Percentiles rank a stretch among this genome's conserved stretches.
phyloP scores from a whole-genome alignment of 2,329 filamentous ascomycete species.

The Ceratocystis diversiconidia region DNA sequence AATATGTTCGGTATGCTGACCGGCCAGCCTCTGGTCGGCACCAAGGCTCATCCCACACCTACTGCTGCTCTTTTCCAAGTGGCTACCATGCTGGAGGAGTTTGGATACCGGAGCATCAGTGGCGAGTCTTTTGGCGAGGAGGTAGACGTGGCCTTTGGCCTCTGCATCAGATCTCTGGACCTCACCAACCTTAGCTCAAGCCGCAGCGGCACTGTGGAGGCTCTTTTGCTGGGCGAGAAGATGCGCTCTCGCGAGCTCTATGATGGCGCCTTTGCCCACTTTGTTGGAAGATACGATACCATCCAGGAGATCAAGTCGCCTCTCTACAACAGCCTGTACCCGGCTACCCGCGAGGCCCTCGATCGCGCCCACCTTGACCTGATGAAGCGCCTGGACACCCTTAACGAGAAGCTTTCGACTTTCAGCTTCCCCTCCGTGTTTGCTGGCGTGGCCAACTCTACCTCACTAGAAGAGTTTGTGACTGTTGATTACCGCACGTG shows the following conservation, averaged over 20 bases:
- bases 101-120: slow-evolving; percentile 42
- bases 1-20: slow-evolving; percentile 54
- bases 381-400: slow-evolving; percentile 52
- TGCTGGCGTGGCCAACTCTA: slow-evolving; percentile 73
- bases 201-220: slow-evolving; percentile 78
- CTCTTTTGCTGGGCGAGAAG: slow-evolving; percentile 73
- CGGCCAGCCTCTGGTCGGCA: slow-evolving; percentile 48
- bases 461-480: slow-evolving; percentile 60
- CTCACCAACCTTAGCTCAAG: slow-evolving; percentile 70
- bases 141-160: slow-evolving; percentile 51
- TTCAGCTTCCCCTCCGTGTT: slow-evolving; percentile 90
- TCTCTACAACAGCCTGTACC: slow-evolving; percentile 55
- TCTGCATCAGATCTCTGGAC: slow-evolving; percentile 62
- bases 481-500: slow-evolving; percentile 72
- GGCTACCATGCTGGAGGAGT: slow-evolving; percentile 39
- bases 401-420: slow-evolving; percentile 60
- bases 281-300: slow-evolving; percentile 70
- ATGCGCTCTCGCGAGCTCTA: slow-evolving; percentile 74
- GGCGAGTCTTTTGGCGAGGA: slow-evolving; percentile 45
- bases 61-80: slow-evolving; percentile 43
- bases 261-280: slow-evolving; percentile 83
- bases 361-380: slow-evolving; percentile 73
- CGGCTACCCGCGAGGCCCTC: slow-evolving; percentile 60
- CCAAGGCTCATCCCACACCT: slow-evolving; percentile 35
- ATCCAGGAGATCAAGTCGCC: slow-evolving; percentile 52